Evolutionary conservation across 2,329 filamentous ascomycete species (phyloP), one percentile per base, ranked within the genome.

Genomic region (Fusarium sororula): DNA sequence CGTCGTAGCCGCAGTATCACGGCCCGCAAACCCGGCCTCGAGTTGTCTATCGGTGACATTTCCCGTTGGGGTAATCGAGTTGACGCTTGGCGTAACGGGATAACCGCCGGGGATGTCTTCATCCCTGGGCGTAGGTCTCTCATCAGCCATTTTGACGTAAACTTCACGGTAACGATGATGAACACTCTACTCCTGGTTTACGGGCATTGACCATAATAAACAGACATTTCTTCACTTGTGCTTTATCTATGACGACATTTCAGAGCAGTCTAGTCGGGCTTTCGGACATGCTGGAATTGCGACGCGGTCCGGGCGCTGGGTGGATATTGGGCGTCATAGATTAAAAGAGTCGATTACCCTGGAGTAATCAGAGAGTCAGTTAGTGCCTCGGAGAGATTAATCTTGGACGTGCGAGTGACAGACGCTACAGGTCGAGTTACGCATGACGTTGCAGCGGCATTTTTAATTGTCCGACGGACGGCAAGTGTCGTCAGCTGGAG

Each of bases 71-170:
- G 71, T 66, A 24, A 66, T 53, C 7, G 73, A 74, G 15, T 56
- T 63, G 20, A 71, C 32, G 53, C 77, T 76, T 26, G 76, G 77
- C 51, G 77, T 78, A 17, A 70, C 74, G 6, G 77, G 77, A 24
- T 68, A 78, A 42, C 77, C 77, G n/a, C 76, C 77, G 3, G 77
- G 77, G 60, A 78, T 77, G 48, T 78, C 77, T 41, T 77, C 66
- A 61, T 73, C 72, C 70, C 72, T 53, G 4, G 77, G 77, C 30
- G 77, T 78, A 58, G 75, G 71, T 54, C 54, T 66, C 41, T 74
- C 68, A 50, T 72, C 74, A 15, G 70, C 65, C 76, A 78, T 78
- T 20, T 35, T 12, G 12, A 50, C 50, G 8, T 32, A 24, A 42
- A 26, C 22, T 11, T 35, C 24, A 45, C 38, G 10, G n/a, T 8